Evolutionary conservation across 2,329 filamentous ascomycete species (phyloP).

Genomic region (Graphium sp.): DNA sequence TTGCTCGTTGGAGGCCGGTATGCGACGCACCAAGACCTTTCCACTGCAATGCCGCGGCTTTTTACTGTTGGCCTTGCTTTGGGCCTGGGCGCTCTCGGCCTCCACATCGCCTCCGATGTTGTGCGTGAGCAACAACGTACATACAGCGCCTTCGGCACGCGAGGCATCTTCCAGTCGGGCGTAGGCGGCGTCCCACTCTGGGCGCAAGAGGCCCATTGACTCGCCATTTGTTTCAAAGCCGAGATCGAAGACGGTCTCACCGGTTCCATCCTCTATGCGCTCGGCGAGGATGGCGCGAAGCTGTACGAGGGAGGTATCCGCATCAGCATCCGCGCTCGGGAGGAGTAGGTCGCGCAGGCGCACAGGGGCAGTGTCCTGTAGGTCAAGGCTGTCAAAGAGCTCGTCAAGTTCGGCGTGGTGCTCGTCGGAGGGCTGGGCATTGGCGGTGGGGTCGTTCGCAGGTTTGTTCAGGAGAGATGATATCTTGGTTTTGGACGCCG

Average conservation of each 20-base stretch:
- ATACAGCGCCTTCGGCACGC: constrained; percentile 51
- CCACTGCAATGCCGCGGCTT: constrained; percentile 64
- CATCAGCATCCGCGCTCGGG: constrained; percentile 71
- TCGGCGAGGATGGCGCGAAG: constrained; percentile 49
- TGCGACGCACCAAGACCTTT: constrained; percentile 71
- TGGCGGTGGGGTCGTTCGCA: constrained; percentile 11
- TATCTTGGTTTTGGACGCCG: constrained; percentile 19
- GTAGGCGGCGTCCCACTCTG: constrained; percentile 62
- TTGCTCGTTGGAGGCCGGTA: constrained; percentile 59
- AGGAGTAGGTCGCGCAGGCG: too few species aligned
- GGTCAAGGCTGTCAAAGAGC: constrained; percentile 55
- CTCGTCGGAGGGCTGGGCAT: constrained; percentile 21
- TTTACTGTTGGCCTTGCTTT: constrained; percentile 49
- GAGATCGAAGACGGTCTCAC: constrained; percentile 81
- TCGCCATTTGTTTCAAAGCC: constrained; percentile 84
- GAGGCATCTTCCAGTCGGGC: constrained; percentile 49
- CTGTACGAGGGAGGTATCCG: constrained; percentile 42
- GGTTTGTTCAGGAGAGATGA: too few species aligned
- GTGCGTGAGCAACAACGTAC: constrained; percentile 71
- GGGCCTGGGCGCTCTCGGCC: constrained; percentile 57
- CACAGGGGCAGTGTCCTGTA: too few species aligned
- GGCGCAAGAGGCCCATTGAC: constrained; percentile 56
- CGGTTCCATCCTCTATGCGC: constrained; percentile 66
- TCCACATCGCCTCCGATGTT: constrained; percentile 71
- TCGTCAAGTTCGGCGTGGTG: constrained; percentile 89